Evolutionary conservation across 768 basidiomycete species (phyloP), one percentile per base, ranked within the genome.

Genomic region (Collybia sp.): DNA sequence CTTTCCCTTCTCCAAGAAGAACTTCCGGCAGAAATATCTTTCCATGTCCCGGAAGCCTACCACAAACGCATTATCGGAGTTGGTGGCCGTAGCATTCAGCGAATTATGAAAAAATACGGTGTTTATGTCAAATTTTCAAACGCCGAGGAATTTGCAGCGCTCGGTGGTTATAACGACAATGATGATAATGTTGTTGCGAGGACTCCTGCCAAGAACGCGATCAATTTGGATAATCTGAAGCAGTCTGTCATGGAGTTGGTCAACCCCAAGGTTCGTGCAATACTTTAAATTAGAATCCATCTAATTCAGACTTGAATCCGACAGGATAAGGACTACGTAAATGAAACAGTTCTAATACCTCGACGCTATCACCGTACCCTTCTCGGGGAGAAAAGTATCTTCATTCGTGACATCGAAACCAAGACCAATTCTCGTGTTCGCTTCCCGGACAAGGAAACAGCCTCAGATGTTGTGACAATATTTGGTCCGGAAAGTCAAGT

Each of bases 51-150:
- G 30, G 95, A 99, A 67, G 83, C 84, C 39, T 98, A 97, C 62
- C 95, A 98, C 72, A 98, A 97, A 65, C 88, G 96, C 50, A 99
- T 99, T 62, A 99, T 99, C 54, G 95, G 95, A 49, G 94, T 97
- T 31, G 94, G 93, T 30, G 95, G 95, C 20, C 85, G 93, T 59
- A 98, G 93, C 66, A 97, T 99, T 49, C 95, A 98, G 65, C 82
- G 93, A 48, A 98, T 99, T 67, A 99, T 99, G 95, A 97, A 97
- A 73, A 93, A 95, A 63, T 96, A 88, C 54, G 95, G 95, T n/a
- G 95, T 97, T 16, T 98, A 97, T 67, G 95, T 99, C 66, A 98
- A 98, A 68, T 99, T 98, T 59, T 92, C 91, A 17, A 98, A 97
- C 63, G 92, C 92, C 10, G 95, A 98, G 56, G 95, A 98, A 63